Base-by-base conservation (phyloP, 768 basidiomycete genomes). In the Cystofilobasidium macerans region DNA sequence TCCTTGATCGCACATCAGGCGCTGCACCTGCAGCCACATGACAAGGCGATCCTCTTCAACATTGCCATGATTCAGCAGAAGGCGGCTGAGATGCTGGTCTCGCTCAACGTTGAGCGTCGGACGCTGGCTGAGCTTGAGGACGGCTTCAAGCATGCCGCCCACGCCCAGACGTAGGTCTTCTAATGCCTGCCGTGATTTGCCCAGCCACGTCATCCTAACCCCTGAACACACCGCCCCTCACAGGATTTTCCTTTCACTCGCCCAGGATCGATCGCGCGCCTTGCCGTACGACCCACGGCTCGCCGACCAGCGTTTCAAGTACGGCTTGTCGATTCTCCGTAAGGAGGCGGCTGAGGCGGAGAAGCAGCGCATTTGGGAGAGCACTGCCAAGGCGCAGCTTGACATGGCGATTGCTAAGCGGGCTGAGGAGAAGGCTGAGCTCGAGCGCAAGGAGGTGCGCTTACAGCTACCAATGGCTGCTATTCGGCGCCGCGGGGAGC, bases 21-120 rank as follows among this genome's bases (percentile, higher is more conserved):
- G 1, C 79, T 87, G 20, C 86, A 89, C 69, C 76, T 91, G 8
- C 85, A 87, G 70, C 91, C 92, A 0, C 82, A 80, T 63, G 95
- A 99, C 78, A 92, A 93, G 73, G 88, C 90, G 3, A 84, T 87
- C 59, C 68, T 90, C 48, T 98, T 93, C 78, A 98, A 99, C 75
- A 89, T 97, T 71, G 93, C 94, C 62, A 93, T 99, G 87, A 91
- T 98, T 38, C 86, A 93, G 75, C 95, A 99, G 75, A 97, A 97
- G 76, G 86, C 88, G 0, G 88, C 90, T 0, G 94, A 97, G 75
- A 81, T 97, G 77, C 77, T 98, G 30, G 85, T 91, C 70, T 80
- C 83, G 0, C 77, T 93, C 30, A 80, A 81, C 0, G 81, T 86
- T 1, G 79, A 83, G 32, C 90, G 91, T 74, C 85, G 94, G 24